These are phyloP conservation scores for Rhodotorula mucilaginosa DNA, from an alignment of 1,284 basidiomycete species.

Conservation along the genomic window DNA sequence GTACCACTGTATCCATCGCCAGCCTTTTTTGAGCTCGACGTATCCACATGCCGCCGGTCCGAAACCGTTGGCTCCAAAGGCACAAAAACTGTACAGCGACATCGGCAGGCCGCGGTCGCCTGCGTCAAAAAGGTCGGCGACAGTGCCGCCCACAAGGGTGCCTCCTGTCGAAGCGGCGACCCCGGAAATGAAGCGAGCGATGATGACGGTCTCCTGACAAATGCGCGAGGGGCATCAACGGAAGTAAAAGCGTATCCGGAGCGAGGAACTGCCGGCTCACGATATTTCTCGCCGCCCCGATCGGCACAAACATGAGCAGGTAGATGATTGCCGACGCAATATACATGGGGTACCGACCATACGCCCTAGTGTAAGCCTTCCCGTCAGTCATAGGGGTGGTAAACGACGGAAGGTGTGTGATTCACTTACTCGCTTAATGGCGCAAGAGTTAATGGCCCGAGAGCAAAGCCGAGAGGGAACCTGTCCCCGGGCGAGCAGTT, in stretches of 20 bases:
- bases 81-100: constrained; percentile 61
- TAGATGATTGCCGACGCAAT: constrained; percentile 56
- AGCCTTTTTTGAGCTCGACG: constrained; percentile 31
- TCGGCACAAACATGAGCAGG: constrained; percentile 63
- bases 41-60: constrained; percentile 43
- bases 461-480: constrained; percentile 37
- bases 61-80: constrained; percentile 61
- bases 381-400: not conserved
- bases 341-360: constrained; percentile 51
- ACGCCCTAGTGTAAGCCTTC: not conserved
- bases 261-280: constrained; percentile 39
- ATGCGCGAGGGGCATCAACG: not conserved
- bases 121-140: constrained; percentile 45
- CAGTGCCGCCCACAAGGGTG: constrained; percentile 49
- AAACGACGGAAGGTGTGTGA: fast-evolving
- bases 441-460: constrained; percentile 27
- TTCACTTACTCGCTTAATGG: constrained; percentile 25
- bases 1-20: constrained; percentile 53
- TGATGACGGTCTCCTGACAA: constrained; percentile 55
- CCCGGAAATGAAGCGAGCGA: constrained; percentile 65
- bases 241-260: not conserved
- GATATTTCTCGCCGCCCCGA: constrained; percentile 64
- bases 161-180: constrained; percentile 62
- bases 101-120: constrained; percentile 61
- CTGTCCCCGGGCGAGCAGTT: not conserved